Conservation (phyloP, 305 asterid genomes). For the Stenogyne calaminthoides region DNA sequence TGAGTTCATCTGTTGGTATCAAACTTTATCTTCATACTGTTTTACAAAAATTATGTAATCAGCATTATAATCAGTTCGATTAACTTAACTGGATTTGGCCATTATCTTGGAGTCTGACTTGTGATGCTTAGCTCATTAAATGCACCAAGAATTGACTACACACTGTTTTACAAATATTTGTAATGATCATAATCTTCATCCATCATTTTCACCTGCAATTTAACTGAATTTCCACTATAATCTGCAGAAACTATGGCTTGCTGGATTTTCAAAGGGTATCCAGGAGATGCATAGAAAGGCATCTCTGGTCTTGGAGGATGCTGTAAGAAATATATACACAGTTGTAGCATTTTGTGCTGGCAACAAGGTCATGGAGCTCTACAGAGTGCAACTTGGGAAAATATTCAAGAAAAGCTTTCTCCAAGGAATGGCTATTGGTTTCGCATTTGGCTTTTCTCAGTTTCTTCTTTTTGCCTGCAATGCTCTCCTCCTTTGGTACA, state of each 20-base stretch:
- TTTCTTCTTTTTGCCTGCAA: conserved; percentile 98
- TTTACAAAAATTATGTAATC: background rate
- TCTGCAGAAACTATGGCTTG: conserved; percentile 98
- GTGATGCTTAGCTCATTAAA: conserved; percentile 10
- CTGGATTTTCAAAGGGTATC: conserved; percentile 99
- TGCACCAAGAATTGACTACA: conserved; percentile 4
- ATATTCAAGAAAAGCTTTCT: conserved; percentile 93
- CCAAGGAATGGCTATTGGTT: conserved; percentile 97
- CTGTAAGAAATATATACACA: conserved; percentile 94
- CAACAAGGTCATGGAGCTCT: conserved; percentile 99
- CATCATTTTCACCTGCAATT: conserved; percentile 10
- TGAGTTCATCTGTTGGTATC: conserved; percentile 14
- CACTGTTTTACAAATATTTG: background rate
- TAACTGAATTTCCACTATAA: conserved; percentile 24
- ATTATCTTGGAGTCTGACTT: background rate
- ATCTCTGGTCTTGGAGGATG: conserved; percentile 96
- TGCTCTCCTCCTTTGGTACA: conserved; percentile 97
- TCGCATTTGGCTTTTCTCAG: conserved; percentile 95
- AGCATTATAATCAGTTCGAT: background rate
- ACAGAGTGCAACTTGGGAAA: conserved; percentile 73
- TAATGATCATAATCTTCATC: conserved; percentile 14
- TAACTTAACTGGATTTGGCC: background rate
- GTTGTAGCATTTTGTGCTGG: conserved; percentile 99
- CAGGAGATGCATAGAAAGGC: conserved; percentile 99
- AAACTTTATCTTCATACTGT: background rate